Percentiles rank a stretch among this genome's conserved stretches.
phyloP scores from a whole-genome alignment of 441 rosid genomes.

The Erodium texanum region DNA sequence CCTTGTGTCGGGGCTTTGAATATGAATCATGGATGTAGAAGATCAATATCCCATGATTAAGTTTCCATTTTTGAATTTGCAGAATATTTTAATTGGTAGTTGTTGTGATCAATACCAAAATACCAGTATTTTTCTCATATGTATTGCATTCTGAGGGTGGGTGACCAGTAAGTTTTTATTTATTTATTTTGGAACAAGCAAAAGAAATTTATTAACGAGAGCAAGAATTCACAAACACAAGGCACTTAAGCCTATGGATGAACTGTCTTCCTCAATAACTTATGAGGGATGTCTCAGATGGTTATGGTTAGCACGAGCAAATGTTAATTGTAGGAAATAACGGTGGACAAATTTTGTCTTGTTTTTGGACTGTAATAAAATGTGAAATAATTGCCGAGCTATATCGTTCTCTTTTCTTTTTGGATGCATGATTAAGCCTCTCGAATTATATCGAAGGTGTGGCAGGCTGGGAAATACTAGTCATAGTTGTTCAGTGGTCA shows the following conservation, averaged over 20 bases:
- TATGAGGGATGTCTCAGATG: neutral
- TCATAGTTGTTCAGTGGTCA: neutral
- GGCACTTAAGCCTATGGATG: too few relatives aligned
- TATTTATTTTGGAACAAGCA: too few relatives aligned
- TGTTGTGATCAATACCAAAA: neutral
- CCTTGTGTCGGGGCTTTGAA: neutral
- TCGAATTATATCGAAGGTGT: neutral
- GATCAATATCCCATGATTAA: neutral
- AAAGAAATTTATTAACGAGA: too few relatives aligned
- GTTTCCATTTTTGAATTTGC: neutral
- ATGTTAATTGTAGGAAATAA: neutral
- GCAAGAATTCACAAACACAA: too few relatives aligned
- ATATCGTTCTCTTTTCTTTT: neutral
- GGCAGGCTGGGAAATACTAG: neutral
- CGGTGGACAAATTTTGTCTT: neutral
- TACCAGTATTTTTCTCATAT: neutral
- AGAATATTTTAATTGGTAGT: neutral
- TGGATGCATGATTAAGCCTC: neutral
- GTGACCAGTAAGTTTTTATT: neutral
- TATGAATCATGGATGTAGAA: neutral
- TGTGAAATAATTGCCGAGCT: neutral
- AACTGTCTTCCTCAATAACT: neutral
- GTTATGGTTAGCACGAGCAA: neutral
- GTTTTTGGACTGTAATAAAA: neutral
- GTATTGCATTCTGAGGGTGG: neutral